Conservation (phyloP, 495 filamentous ascomycete species). For the Hypoxylon trugodes region DNA sequence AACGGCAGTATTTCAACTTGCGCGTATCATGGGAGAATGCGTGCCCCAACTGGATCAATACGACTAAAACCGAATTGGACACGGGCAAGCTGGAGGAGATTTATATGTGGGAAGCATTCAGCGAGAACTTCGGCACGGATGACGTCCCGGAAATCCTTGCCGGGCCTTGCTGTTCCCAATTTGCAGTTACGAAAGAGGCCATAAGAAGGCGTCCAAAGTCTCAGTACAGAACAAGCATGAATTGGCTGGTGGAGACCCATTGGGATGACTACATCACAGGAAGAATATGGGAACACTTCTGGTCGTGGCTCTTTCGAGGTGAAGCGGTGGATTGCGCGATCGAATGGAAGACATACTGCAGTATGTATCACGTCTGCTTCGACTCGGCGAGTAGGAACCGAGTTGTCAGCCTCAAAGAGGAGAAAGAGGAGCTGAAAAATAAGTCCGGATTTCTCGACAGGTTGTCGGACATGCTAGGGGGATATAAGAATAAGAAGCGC, state of each 20-base stretch:
- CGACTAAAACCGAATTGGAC: constrained; percentile 59
- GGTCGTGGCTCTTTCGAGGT: constrained; percentile 74
- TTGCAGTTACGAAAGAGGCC: constrained; percentile 66
- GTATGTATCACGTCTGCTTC: constrained; percentile 49
- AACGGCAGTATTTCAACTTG: constrained; percentile 60
- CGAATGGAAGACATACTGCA: constrained; percentile 53
- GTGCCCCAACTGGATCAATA: constrained; percentile 65
- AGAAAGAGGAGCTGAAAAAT: constrained; percentile 22
- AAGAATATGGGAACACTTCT: constrained; percentile 79
- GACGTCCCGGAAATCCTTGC: constrained; percentile 61
- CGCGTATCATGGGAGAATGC: constrained; percentile 61
- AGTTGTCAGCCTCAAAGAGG: constrained; percentile 25
- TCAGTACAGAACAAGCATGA: constrained; percentile 69
- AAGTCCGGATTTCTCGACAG: constrained; percentile 16
- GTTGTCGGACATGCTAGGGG: constrained; percentile 17
- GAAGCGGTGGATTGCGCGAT: constrained; percentile 66
- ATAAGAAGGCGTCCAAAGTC: constrained; percentile 65
- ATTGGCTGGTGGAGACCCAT: constrained; percentile 72
- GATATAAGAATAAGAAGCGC: constrained; percentile 20
- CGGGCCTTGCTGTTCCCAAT: constrained; percentile 75
- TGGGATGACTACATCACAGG: constrained; percentile 73
- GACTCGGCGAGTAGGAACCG: constrained; percentile 23
- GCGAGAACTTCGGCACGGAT: constrained; percentile 37
- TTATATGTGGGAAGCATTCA: constrained; percentile 53
- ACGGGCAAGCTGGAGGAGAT: constrained; percentile 69